A percentile compares a stretch with the other conserved stretches of the same genome.
Evolutionary conservation across 2,329 filamentous ascomycete genomes (phyloP).

Genomic region (Tolypocladium ophioglossoides): DNA sequence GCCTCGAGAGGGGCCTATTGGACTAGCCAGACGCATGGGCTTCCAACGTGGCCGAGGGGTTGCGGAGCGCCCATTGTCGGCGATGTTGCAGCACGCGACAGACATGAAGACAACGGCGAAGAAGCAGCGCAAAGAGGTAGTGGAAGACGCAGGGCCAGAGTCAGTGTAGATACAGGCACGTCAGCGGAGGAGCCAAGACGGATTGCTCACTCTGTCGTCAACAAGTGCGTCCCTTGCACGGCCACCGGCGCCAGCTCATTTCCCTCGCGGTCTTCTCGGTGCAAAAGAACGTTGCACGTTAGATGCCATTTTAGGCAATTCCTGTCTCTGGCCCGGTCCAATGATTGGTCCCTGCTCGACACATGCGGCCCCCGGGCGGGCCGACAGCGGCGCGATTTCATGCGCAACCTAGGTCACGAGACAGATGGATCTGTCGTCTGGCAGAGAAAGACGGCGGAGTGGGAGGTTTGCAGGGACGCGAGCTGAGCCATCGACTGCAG

Average conservation of each 20-base stretch:
- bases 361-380: not conserved
- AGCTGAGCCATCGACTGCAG: not conserved
- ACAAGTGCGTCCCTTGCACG: not conserved
- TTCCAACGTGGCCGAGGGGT: not conserved
- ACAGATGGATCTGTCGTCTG: not conserved
- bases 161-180: not conserved
- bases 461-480: too few relatives aligned
- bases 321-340: not conserved
- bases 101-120: not conserved
- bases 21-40: constrained; percentile 27
- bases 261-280: too few relatives aligned
- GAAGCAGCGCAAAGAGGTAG: too few relatives aligned
- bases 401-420: not conserved
- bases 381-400: too few relatives aligned
- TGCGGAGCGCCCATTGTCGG: not conserved
- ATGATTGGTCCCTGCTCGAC: not conserved
- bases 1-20: constrained; percentile 42
- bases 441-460: too few relatives aligned
- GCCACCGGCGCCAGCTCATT: not conserved
- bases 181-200: not conserved
- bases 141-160: not conserved
- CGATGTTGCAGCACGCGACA: not conserved
- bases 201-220: not conserved
- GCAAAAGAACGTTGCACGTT: too few relatives aligned
- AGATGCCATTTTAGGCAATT: not conserved